A percentile compares a stretch with the other conserved stretches of the same genome.
These are phyloP conservation scores for Schizochytrium sp. DNA, from an alignment of 108 stramenopile species.

Conservation along the genomic window DNA sequence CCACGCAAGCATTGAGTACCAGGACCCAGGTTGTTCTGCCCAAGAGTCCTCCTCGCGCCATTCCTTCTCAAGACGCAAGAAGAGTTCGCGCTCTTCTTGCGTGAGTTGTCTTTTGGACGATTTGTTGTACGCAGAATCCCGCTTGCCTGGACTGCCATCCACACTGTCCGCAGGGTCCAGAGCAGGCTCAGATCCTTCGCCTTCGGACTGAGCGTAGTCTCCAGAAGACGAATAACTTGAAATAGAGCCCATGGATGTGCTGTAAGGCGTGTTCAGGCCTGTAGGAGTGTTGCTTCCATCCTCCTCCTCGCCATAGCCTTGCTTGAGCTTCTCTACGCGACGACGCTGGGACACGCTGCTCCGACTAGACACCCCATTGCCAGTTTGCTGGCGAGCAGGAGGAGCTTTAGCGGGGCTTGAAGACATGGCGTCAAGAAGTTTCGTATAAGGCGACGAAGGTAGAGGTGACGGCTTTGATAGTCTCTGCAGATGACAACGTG, in stretches of 20 bases:
- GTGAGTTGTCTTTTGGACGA: neutral
- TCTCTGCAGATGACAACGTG: too few relatives aligned
- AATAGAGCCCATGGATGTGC: conserved; percentile 35
- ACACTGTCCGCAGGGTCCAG: neutral
- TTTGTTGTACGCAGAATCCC: neutral
- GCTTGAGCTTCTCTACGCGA: conserved; percentile 7
- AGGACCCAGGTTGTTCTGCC: conserved; percentile 16
- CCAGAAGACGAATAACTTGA: conserved; percentile 42
- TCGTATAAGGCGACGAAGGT: too few relatives aligned
- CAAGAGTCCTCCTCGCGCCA: conserved; percentile 54
- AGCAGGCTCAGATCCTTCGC: neutral
- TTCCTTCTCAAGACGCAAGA: conserved; percentile 31
- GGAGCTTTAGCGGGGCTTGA: too few relatives aligned
- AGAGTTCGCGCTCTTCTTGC: conserved; percentile 53
- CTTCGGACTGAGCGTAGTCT: conserved; percentile 39
- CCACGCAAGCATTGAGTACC: conserved; percentile 26
- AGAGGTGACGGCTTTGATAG: too few relatives aligned
- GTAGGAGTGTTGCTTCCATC: conserved; percentile 1
- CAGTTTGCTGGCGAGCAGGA: too few relatives aligned
- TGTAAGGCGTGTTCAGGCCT: conserved; percentile 51
- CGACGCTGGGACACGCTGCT: neutral
- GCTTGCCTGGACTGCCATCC: neutral
- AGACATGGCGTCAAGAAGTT: too few relatives aligned
- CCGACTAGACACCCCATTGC: too few relatives aligned
- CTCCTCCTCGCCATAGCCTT: neutral